phyloP scores from a whole-genome alignment of 2,329 filamentous ascomycete species.

The Sphaerulina vaccinii region DNA sequence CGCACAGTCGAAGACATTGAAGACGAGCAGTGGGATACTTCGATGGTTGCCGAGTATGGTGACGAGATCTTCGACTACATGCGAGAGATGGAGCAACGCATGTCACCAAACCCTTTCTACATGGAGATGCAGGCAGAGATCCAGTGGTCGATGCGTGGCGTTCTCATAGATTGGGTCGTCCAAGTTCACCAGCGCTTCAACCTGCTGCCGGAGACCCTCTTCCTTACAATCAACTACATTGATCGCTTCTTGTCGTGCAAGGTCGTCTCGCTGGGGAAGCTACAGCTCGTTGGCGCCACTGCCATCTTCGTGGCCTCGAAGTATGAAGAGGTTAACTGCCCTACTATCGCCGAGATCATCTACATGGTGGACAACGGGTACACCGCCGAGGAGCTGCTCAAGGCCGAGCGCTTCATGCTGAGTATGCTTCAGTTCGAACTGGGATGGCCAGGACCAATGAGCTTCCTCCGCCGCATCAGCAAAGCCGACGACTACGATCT shows the following conservation, averaged over 20 bases:
- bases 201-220: conserved; percentile 89
- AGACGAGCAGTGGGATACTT: conserved; percentile 89
- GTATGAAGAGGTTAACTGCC: conserved; percentile 98
- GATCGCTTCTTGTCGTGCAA: conserved; percentile 95
- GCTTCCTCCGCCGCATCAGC: conserved; percentile 92
- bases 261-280: conserved; percentile 88
- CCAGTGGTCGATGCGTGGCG: conserved; percentile 97
- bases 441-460: conserved; percentile 98
- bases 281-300: conserved; percentile 93
- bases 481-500: conserved; percentile 98
- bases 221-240: conserved; percentile 93
- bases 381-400: conserved; percentile 85
- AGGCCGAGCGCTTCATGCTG: conserved; percentile 97
- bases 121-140: conserved; percentile 97
- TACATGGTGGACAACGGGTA: conserved; percentile 98
- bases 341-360: conserved; percentile 89
- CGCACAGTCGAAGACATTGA: conserved; percentile 73
- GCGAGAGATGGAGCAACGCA: conserved; percentile 78
- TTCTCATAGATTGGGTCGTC: conserved; percentile 96
- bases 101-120: conserved; percentile 87
- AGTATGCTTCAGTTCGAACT: conserved; percentile 94
- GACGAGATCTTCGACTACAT: conserved; percentile 96
- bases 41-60: conserved; percentile 95
- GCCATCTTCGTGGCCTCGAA: conserved; percentile 95
- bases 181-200: conserved; percentile 92